Base-by-base conservation (phyloP, 768 basidiomycete species). In the Pholiota molesta region DNA sequence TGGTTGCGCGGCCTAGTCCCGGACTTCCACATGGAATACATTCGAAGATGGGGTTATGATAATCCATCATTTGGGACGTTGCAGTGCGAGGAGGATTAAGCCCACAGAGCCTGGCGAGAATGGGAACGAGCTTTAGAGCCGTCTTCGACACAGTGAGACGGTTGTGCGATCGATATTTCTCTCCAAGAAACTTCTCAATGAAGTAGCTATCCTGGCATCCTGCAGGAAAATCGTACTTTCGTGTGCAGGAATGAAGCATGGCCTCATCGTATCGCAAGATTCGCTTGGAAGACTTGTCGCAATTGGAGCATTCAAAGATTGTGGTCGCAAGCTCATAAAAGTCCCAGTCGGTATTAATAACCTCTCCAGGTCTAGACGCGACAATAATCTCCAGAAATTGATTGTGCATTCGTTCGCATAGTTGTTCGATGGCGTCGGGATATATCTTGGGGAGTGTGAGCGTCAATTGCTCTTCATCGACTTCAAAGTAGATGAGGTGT, bases 51-150 rank as follows among this genome's bases (percentile, higher is more conserved):
- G 45, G 45, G 19, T 58, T 16, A 1, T 52, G 28, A 35, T 58
- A 6, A 19, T 58, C 52, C 59, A 60, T 60, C 31, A 53, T 19
- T 31, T 53, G 19, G 9, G 26, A 28, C 5, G 59, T 60, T 10
- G 59, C 42, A 29, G 29, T 54, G 16, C 8, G 6, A 10, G 26
- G 26, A 26, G 51, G 59, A 29, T 53, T 52, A 17, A 53, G 52
- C 10, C 51, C 59, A 11, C 51, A 53, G 35, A 42, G 17, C n/a
- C 42, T 54, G 37, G 53, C 21, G 23, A 49, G 47, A 8, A 49
- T 49, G 6, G 47, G 47, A 14, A 49, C 19, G 51, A 54, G 53
- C 31, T 40, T 31, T 23, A 49, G 9, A 10, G n/a, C 4, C 21
- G 21, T 21, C 47, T 49, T 26, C 23, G 47, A 49, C 23, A 26